These are phyloP conservation scores for Nicotiana tabacum DNA, from an alignment of 257 asterid genomes.

Conservation along the genomic window DNA sequence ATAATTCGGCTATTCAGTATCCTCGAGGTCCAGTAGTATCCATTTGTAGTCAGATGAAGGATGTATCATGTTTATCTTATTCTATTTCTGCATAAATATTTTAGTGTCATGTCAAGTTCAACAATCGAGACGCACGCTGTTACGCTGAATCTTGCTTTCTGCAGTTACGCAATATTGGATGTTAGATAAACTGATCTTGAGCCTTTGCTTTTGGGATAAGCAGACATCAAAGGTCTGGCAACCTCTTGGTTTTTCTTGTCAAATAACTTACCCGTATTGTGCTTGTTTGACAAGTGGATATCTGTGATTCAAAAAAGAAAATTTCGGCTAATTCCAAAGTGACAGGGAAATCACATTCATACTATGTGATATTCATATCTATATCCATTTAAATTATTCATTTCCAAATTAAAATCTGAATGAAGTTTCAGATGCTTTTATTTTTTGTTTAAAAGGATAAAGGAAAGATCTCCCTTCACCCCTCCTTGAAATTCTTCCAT, in stretches of 20 bases:
- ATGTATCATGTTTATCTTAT: not conserved
- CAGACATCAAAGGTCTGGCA: not conserved
- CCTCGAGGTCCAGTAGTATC: not conserved
- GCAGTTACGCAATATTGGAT: not conserved
- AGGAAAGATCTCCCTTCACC: not conserved
- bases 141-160: not conserved
- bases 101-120: not conserved
- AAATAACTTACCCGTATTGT: not conserved
- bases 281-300: not conserved
- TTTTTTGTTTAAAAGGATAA: not conserved
- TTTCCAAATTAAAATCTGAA: not conserved
- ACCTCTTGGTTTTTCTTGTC: not conserved
- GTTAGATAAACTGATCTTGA: not conserved
- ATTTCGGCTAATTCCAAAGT: not conserved
- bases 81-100: not conserved
- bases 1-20: not conserved
- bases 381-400: not conserved
- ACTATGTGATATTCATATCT: not conserved
- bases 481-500: not conserved
- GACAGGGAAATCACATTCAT: not conserved
- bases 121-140: not conserved
- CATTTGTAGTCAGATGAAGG: not conserved
- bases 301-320: not conserved
- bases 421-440: not conserved
- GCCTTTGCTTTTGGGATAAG: not conserved